These are phyloP conservation scores for Candida suzukii DNA, from an alignment of 805 yeast genomes.

Conservation along the genomic window DNA sequence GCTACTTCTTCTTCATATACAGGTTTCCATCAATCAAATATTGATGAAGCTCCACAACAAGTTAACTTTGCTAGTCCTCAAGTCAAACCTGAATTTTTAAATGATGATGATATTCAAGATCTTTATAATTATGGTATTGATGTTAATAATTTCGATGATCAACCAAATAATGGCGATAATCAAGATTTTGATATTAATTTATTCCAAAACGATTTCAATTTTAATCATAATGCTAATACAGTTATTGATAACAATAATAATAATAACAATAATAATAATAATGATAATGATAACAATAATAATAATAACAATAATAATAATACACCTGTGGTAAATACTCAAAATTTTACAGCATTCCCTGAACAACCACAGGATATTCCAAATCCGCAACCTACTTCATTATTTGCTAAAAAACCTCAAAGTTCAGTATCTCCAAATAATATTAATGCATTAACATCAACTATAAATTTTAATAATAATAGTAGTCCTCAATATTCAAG, in stretches of 20 bases:
- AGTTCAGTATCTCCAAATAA: not conserved
- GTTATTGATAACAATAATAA: not conserved
- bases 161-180: not conserved
- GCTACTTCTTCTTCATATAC: constrained; percentile 55
- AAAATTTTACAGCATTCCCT: too few relatives aligned
- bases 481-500: not conserved
- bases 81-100: constrained; percentile 15
- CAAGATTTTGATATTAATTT: not conserved
- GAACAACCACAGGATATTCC: too few relatives aligned
- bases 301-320: not conserved
- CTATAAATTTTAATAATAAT: not conserved
- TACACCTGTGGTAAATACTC: too few relatives aligned
- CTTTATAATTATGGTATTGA: not conserved
- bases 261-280: not conserved
- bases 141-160: too few relatives aligned
- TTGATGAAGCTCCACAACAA: constrained; percentile 50
- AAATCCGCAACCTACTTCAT: too few relatives aligned
- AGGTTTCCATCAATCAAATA: constrained; percentile 19
- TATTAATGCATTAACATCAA: not conserved
- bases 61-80: constrained; percentile 84
- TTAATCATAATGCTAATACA: too few relatives aligned
- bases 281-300: constrained; percentile 1
- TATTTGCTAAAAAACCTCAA: not conserved
- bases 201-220: not conserved
- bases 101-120: constrained; percentile 10